Base-by-base conservation (phyloP, 208 protist genomes). In the Vickermania ingenoplastis region DNA sequence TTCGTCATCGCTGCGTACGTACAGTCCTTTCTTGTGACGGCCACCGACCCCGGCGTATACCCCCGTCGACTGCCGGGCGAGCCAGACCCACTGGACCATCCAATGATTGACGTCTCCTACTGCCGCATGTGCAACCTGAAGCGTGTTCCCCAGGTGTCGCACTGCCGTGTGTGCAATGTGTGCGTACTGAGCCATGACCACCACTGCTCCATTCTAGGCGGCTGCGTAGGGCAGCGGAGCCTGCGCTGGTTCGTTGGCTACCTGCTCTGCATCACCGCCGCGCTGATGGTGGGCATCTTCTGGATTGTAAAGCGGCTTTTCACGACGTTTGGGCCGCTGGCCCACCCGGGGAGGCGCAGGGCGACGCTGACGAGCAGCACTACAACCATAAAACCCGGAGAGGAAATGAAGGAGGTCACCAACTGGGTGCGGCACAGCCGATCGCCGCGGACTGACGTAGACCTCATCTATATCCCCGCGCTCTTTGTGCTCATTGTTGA, bases 161-260 rank as follows among this genome's bases (percentile, higher is more conserved):
- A 93, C 73, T 94, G 87, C 75, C 91, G 85, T 53, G 28, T 61
- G 3, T 94, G 87, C 61, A 71, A 75, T 22, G 83, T 91, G 21
- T 96, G 91, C 59, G 67, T 94, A 23, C 55, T 74, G n/a, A 75
- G 86, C 41, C 81, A 86, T 59, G 83, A 96, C 63, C 87, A 92
- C 53, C 90, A 94, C 63, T 93, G 86, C 59, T 65, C 65, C 13
- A 57, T 93, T 14, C 31, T 93, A 24, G 87, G 85, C 31, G 75
- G 71, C n/a, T 91, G 86, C 61, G 69, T 94, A 5, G 91, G 87
- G 5, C 59, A 73, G 62, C 75, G 81, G 22, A 90, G 63, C 41
- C 57, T 85, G 31, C 87, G 88, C 13, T 96, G 73, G 75, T 93
- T 96, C 63, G 52, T 67, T 21, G 25, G 83, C 26, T 94, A 86